Conservation (phyloP, 495 filamentous ascomycete species). For the Cudoniella acicularis region DNA sequence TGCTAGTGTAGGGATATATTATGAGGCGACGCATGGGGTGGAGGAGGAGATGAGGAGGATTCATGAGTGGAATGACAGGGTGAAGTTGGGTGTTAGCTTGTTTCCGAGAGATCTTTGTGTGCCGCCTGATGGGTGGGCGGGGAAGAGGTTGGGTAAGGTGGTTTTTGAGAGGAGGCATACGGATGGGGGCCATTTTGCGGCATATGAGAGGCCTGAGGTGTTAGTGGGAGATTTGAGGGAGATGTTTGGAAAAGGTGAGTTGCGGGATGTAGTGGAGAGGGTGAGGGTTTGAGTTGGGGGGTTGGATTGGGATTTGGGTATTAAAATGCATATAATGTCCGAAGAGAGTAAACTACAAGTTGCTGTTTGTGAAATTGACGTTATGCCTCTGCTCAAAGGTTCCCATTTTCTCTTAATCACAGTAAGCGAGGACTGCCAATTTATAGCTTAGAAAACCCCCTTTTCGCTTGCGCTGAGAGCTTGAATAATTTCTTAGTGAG, state of each 20-base stretch:
- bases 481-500: too few relatives aligned
- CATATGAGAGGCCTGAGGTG: constrained; percentile 53
- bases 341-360: too few relatives aligned
- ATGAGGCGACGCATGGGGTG: constrained; percentile 39
- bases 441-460: too few relatives aligned
- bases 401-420: too few relatives aligned
- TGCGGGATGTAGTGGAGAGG: neutral
- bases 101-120: constrained; percentile 51
- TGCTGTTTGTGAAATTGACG: too few relatives aligned
- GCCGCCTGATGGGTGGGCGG: constrained; percentile 49
- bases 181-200: constrained; percentile 61
- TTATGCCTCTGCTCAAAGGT: too few relatives aligned
- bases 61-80: constrained; percentile 34
- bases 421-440: too few relatives aligned
- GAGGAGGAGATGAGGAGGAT: constrained; percentile 17
- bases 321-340: too few relatives aligned
- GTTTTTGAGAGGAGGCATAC: constrained; percentile 51
- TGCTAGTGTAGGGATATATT: constrained; percentile 54
- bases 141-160: constrained; percentile 45
- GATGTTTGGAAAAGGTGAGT: constrained; percentile 52
- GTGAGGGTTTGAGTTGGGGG: too few relatives aligned
- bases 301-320: too few relatives aligned
- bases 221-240: constrained; percentile 50
- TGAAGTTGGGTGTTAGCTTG: constrained; percentile 50
- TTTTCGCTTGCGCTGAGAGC: too few relatives aligned